Percentiles rank a stretch among this genome's conserved stretches.
Evolutionary conservation across 129 eudicot genomes (phyloP).

Genomic region (Glebionis coronaria): DNA sequence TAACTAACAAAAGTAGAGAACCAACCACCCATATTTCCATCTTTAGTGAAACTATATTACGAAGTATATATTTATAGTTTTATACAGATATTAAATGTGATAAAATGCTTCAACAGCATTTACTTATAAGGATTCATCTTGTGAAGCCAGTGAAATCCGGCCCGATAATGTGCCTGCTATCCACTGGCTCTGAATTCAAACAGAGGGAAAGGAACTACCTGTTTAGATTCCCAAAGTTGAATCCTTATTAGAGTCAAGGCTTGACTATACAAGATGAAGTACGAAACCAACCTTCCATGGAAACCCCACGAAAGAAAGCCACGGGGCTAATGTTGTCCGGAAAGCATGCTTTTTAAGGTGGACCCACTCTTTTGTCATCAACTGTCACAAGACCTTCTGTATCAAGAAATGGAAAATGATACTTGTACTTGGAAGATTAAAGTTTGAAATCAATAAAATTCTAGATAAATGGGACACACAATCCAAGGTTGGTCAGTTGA

Average conservation of each 20-base stretch:
- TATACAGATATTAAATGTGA: not conserved
- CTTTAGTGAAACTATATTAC: too few relatives aligned
- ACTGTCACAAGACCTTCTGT: conserved; percentile 60
- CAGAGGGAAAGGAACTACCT: conserved; percentile 71
- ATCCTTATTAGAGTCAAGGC: too few relatives aligned
- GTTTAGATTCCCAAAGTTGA: not conserved
- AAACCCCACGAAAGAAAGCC: too few relatives aligned
- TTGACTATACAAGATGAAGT: not conserved
- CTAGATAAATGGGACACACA: not conserved
- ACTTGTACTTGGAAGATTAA: conserved; percentile 83
- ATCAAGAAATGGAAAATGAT: conserved; percentile 79
- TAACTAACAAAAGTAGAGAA: too few relatives aligned
- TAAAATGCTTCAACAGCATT: too few relatives aligned
- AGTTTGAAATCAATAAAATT: not conserved
- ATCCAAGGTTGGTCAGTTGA: too few relatives aligned
- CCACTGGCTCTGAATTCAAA: conserved; percentile 83
- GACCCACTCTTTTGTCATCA: conserved; percentile 86
- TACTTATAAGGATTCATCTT: conserved; percentile 64
- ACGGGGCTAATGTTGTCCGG: conserved; percentile 84
- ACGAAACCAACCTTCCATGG: conserved; percentile 52
- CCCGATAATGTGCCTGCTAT: conserved; percentile 83
- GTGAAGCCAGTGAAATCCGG: conserved; percentile 51
- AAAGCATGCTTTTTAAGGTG: conserved; percentile 84
- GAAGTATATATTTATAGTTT: too few relatives aligned
- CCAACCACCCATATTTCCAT: not conserved